Conservation (phyloP, 2,329 filamentous ascomycete genomes). For the Fusarium palustre region DNA sequence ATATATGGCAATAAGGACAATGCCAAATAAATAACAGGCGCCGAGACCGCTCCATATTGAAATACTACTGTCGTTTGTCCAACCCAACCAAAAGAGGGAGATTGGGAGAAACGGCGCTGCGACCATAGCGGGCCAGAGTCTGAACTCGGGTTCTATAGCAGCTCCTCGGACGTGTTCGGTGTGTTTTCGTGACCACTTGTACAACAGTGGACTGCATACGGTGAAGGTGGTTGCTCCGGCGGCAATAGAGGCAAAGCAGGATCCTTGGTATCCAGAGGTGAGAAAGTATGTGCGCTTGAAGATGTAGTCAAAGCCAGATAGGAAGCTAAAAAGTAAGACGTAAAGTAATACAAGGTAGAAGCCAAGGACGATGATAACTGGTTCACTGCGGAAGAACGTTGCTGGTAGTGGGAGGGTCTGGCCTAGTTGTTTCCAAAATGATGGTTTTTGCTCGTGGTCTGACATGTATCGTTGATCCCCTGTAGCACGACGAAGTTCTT, state of each 20-base stretch:
- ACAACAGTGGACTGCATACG: slow-evolving; percentile 49
- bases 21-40: slow-evolving; percentile 65
- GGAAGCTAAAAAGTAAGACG: slow-evolving; percentile 64
- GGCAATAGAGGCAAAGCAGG: slow-evolving; percentile 58
- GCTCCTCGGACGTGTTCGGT: slow-evolving; percentile 55
- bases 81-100: slow-evolving; percentile 69
- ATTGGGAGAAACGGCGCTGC: slow-evolving; percentile 62
- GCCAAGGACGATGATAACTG: slow-evolving; percentile 56
- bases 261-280: slow-evolving; percentile 53
- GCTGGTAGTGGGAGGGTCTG: slow-evolving; percentile 58
- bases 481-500: slow-evolving; percentile 68
- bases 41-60: slow-evolving; percentile 62
- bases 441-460: slow-evolving; percentile 68
- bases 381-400: slow-evolving; percentile 52
- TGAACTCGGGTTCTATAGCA: slow-evolving; percentile 62
- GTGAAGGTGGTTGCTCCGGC: slow-evolving; percentile 52
- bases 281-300: slow-evolving; percentile 58
- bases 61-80: slow-evolving; percentile 60
- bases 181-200: slow-evolving; percentile 48
- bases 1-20: slow-evolving; percentile 62
- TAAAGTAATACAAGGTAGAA: slow-evolving; percentile 66
- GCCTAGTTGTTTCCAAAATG: slow-evolving; percentile 63
- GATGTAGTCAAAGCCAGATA: slow-evolving; percentile 62
- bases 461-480: slow-evolving; percentile 70
- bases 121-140: slow-evolving; percentile 65